Conservation (phyloP, 2,329 filamentous ascomycete genomes). For the Fusarium lateritium region DNA sequence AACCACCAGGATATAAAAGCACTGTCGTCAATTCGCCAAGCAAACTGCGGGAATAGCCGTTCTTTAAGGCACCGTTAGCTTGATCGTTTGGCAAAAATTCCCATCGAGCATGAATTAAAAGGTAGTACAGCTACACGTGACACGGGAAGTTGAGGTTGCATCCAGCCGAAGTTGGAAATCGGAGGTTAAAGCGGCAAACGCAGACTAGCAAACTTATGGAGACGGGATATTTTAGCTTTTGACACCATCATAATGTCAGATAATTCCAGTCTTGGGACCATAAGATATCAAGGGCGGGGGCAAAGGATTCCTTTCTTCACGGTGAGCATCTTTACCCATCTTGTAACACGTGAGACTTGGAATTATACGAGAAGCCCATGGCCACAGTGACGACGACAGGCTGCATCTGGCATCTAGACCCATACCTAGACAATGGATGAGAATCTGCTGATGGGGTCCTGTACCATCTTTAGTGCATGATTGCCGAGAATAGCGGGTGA, state of each 20-base stretch:
- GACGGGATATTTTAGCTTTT: slow-evolving; percentile 11
- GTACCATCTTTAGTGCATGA: slow-evolving; percentile 40
- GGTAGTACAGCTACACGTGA: slow-evolving; percentile 21
- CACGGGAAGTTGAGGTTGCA: slow-evolving; percentile 6
- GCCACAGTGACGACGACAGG: background rate
- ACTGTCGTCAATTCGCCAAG: background rate
- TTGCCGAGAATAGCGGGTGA: slow-evolving; percentile 42
- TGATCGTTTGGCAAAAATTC: background rate
- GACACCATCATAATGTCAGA: slow-evolving; percentile 25
- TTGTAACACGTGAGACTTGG: background rate
- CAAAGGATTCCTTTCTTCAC: background rate
- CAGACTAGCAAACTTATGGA: slow-evolving; percentile 9
- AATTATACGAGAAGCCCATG: slow-evolving; percentile 14
- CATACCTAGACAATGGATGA: background rate
- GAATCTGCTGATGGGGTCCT: slow-evolving; percentile 29
- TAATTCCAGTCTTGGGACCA: slow-evolving; percentile 1
- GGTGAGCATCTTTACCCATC: background rate
- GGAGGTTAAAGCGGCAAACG: slow-evolving; percentile 15
- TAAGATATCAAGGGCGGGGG: background rate
- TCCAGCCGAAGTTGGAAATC: slow-evolving; percentile 6
- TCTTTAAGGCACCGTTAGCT: background rate
- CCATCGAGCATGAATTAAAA: background rate
- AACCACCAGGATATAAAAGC: background rate
- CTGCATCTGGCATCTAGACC: background rate
- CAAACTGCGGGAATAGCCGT: background rate